Base-by-base conservation (phyloP, 768 basidiomycete species). In the Russula sp. region DNA sequence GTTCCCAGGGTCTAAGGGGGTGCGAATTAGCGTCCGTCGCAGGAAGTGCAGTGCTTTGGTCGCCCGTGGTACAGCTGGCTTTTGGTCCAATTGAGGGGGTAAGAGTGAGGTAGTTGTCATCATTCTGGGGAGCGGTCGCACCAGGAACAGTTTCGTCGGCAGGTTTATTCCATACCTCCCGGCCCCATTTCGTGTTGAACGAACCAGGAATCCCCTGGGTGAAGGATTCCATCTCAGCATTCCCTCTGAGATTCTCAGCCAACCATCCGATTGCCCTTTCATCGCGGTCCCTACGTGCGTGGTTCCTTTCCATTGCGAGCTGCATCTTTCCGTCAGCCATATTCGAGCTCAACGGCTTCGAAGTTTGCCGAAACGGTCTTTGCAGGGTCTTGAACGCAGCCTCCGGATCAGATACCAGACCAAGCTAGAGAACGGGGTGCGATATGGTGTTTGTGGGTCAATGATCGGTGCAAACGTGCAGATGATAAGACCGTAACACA, bases 181-280 rank as follows among this genome's bases (percentile, higher is more conserved):
- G 34, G 16, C 62, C 62, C 58, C 59, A 63, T 30, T 26, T 8
- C 3, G 58, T n/a, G 38, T 55, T 38, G 28, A 30, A 30, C 28
- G 28, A 67, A 48, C 66, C 66, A 10, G 59, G 58, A 22, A 67
- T 64, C 1, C 49, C 55, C 13, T 18, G 20, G 3, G 46, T 57
- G 63, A 30, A 24, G 0, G 66, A 44, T 28, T 67, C 66, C 53
- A 67, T 59, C 14, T 64, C 63, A n/a, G 28, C 28, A 26, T 53
- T 20, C 61, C 59, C n/a, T 56, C 55, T 63, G 16, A 50, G 26
- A 9, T 52, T 50, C 0, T 42, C 11, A 6, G 24, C 11, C 1
- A 64, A n/a, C 66, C 66, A 64, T 44, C 11, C 2, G 30, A 67
- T 61, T 20, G 66, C 66, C 18, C 50, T 32, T 16, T 51, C 56